Evolutionary conservation across 2,329 filamentous ascomycete species (phyloP), one percentile per base, ranked within the genome.

Genomic region (Aspergillus sp.): DNA sequence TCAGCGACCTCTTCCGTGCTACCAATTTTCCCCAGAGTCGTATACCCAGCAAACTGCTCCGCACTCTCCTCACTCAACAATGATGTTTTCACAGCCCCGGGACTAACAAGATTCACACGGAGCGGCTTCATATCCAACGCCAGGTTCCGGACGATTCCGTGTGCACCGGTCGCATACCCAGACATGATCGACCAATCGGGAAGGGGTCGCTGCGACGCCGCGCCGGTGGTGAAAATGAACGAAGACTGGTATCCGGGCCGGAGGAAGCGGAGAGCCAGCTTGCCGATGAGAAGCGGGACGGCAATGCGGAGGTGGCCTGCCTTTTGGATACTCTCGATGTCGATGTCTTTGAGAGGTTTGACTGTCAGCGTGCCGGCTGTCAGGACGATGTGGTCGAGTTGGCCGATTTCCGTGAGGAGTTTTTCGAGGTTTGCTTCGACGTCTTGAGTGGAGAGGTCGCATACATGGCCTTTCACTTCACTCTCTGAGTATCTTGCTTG

Each of bases 81-180:
- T 34, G 71, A 70, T 5, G 78, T 81, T 33, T 71, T 59, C 0
- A 78, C 68, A 0, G 70, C 66, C 0, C 82, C 83, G 0, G 81
- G 80, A 42, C 64, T 68, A 1, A 86, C 77, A 0, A 75, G 57
- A 56, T 87, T 87, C 27, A 85, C 81, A 2, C 84, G 66, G 7
- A 85, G 62, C 0, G 83, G 83, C 49, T 73, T 74, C 44, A 88
- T 55, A 53, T 86, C 82, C 30, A 85, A 54, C 2, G 83, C 83
- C 31, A 87, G 63, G 3, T 70, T 74, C 2, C 77, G 69, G 2
- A 71, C 69, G 58, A 85, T 69, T 3, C 74, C 72, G 39, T 79
- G 69, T 5, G 78, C 49, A 0, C 74, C 81, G 0, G 75, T 72
- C 0, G 71, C 73, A 41, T 73, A 76, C 2, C 65, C 64, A 0